phyloP scores from a whole-genome alignment of 2,329 filamentous ascomycete species.

The Fusarium goolgardi region DNA sequence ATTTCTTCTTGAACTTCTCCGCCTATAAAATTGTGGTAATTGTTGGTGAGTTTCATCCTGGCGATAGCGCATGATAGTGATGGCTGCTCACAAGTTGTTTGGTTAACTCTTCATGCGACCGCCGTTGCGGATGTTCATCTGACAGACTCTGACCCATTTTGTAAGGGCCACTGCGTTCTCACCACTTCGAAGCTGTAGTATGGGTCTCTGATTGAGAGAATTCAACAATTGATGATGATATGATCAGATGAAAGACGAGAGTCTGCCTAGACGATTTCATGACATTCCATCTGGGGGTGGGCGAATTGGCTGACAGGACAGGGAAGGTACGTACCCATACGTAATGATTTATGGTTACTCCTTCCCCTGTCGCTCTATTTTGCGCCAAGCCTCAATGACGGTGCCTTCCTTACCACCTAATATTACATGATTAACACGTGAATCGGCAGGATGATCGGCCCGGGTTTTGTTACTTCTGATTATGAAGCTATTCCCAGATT shows the following conservation, averaged over 20 bases:
- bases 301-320: constrained; percentile 43
- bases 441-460: constrained; percentile 20
- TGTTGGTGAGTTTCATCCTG: not conserved
- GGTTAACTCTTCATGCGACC: constrained; percentile 64
- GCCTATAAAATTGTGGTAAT: constrained; percentile 57
- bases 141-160: constrained; percentile 66
- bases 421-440: constrained; percentile 14
- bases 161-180: constrained; percentile 36
- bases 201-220: not conserved
- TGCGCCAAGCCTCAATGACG: constrained; percentile 15
- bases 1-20: constrained; percentile 73
- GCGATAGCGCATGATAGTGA: constrained; percentile 19
- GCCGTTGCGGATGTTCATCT: constrained; percentile 56
- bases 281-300: constrained; percentile 33
- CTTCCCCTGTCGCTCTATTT: constrained; percentile 20
- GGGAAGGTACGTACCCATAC: constrained; percentile 41
- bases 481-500: constrained; percentile 34
- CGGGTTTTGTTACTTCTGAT: not conserved
- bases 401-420: not conserved
- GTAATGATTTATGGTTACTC: constrained; percentile 28
- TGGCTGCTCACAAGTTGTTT: constrained; percentile 60
- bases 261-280: constrained; percentile 40
- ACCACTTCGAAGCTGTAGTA: constrained; percentile 35
- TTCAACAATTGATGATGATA: constrained; percentile 22
- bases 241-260: constrained; percentile 28